phyloP scores from a whole-genome alignment of 495 filamentous ascomycete genomes.

The Penicillium dipodomyicola region DNA sequence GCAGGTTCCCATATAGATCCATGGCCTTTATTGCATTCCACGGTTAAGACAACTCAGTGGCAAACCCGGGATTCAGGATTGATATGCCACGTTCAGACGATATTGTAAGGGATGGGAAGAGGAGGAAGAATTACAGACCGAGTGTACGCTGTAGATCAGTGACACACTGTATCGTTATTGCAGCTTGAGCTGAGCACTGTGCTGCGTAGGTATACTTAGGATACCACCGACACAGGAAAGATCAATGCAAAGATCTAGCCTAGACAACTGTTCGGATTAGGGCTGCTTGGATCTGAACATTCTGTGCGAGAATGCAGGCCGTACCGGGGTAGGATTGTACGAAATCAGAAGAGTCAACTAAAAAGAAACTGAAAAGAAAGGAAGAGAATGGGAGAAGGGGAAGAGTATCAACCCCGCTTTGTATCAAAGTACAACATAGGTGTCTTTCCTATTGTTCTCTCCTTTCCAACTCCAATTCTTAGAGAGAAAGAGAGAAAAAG shows the following conservation, averaged over 20 bases:
- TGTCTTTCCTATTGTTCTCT: neutral
- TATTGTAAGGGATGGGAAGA: neutral
- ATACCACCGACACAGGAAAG: neutral
- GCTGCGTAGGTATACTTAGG: neutral
- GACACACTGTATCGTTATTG: neutral
- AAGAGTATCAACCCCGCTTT: conserved; percentile 3
- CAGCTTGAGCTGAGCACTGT: conserved; percentile 2
- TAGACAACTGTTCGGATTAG: conserved; percentile 24
- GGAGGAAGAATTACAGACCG: neutral
- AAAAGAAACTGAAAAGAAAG: too few species aligned
- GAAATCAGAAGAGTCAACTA: too few species aligned
- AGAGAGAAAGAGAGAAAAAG: neutral
- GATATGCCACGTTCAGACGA: neutral
- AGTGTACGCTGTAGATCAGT: neutral
- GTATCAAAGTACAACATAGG: neutral
- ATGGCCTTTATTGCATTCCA: neutral
- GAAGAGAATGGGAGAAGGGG: too few species aligned
- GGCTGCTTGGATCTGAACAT: conserved; percentile 23
- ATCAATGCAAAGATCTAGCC: conserved; percentile 17
- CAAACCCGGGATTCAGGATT: conserved; percentile 7
- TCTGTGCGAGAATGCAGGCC: conserved; percentile 8
- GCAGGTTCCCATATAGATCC: neutral
- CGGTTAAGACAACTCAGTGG: conserved; percentile 2
- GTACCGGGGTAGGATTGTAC: neutral
- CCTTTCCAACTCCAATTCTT: neutral